A percentile compares a stretch with the other conserved stretches of the same genome.
Evolutionary conservation across 2,329 filamentous ascomycete species (phyloP).

Genomic region (Mycogone perniciosa): DNA sequence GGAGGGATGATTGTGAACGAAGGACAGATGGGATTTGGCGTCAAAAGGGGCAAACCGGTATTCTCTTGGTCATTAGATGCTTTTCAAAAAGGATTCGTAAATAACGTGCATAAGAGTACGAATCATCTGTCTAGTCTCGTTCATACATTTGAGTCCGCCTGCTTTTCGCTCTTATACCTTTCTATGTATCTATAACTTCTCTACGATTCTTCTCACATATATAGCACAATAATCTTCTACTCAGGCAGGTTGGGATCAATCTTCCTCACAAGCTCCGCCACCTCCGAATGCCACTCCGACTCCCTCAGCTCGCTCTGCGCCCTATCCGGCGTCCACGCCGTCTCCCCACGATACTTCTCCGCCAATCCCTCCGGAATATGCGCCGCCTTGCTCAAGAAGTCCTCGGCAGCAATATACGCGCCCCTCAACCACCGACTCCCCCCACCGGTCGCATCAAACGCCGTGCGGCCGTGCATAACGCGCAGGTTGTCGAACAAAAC

Average conservation of each 20-base stretch:
- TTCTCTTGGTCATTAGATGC: neutral
- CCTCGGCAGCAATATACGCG: constrained; percentile 62
- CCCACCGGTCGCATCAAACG: constrained; percentile 57
- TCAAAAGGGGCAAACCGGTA: neutral
- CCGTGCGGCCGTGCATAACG: constrained; percentile 73
- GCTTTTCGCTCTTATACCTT: neutral
- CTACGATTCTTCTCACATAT: neutral
- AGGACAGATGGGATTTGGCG: too few species aligned
- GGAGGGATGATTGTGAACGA: neutral
- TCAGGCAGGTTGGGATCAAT: constrained; percentile 17
- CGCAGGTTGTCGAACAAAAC: constrained; percentile 89
- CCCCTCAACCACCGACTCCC: constrained; percentile 80
- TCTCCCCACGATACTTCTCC: constrained; percentile 18
- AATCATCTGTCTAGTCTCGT: too few species aligned
- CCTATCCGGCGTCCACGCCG: constrained; percentile 19
- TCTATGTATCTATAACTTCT: neutral
- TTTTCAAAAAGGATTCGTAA: neutral
- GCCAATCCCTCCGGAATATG: constrained; percentile 25
- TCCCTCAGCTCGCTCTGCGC: constrained; percentile 22
- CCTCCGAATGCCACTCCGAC: constrained; percentile 24
- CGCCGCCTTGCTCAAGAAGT: constrained; percentile 33
- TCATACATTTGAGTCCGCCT: neutral
- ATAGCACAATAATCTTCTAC: neutral
- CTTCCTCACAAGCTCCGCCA: constrained; percentile 18
- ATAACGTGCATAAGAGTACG: too few species aligned